Percentiles rank a stretch among this genome's conserved stretches.
phyloP scores from a whole-genome alignment of 371 early-diverging fungal genomes.

The Saksenaea oblongispora region DNA sequence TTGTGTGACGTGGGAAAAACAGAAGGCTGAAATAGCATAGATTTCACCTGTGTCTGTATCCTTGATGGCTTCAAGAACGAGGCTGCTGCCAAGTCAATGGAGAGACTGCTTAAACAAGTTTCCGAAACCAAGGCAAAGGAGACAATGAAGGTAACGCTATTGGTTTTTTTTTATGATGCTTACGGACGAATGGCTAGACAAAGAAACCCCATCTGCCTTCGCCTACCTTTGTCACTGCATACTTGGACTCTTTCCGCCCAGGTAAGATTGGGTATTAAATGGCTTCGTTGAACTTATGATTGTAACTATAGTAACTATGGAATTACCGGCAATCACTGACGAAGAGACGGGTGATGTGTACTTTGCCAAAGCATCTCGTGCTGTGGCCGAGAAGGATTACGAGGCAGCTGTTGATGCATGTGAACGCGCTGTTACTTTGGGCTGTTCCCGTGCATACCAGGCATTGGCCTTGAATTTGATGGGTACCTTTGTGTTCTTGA shows the following conservation, averaged over 20 bases:
- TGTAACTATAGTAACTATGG: conserved; percentile 27
- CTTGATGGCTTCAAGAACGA: conserved; percentile 92
- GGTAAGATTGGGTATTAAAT: conserved; percentile 26
- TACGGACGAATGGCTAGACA: conserved; percentile 18
- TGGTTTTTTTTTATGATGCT: background rate
- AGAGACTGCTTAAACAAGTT: conserved; percentile 85
- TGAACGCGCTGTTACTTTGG: conserved; percentile 66
- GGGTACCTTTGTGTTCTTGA: conserved; percentile 88
- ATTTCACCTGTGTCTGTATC: conserved; percentile 91
- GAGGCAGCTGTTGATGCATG: conserved; percentile 67
- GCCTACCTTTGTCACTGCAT: conserved; percentile 87
- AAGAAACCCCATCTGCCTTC: conserved; percentile 81
- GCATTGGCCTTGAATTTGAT: conserved; percentile 79
- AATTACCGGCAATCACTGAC: conserved; percentile 30
- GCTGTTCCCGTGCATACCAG: conserved; percentile 51
- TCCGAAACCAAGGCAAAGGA: conserved; percentile 80
- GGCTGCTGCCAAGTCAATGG: conserved; percentile 79
- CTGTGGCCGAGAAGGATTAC: conserved; percentile 63
- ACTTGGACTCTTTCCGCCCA: conserved; percentile 86
- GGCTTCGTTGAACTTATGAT: background rate
- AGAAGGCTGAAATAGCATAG: conserved; percentile 31
- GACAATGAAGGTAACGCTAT: conserved; percentile 56
- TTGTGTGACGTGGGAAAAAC: background rate
- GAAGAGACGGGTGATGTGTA: conserved; percentile 48
- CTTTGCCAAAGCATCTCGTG: conserved; percentile 51